Evolutionary conservation across 2,329 filamentous ascomycete genomes (phyloP).

Genomic region (Trichocomaceae sp.): DNA sequence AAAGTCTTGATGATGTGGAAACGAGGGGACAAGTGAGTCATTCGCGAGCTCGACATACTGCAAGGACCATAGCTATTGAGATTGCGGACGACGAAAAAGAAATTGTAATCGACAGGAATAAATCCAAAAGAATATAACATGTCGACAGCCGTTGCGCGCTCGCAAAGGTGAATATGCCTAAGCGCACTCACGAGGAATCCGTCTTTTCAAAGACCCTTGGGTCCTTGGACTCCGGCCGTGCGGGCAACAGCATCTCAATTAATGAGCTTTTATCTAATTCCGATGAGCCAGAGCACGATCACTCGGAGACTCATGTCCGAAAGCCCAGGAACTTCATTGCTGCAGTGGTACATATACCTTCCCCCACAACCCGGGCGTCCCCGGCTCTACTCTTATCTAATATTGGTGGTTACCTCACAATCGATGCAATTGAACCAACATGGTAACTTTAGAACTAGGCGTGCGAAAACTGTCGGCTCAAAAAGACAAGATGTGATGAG

Average conservation of each 20-base stretch:
- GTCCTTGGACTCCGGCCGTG: not conserved
- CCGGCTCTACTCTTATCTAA: not conserved
- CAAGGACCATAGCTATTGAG: not conserved
- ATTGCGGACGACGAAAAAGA: not conserved
- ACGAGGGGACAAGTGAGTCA: not conserved
- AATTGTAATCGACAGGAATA: not conserved
- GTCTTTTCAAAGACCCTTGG: conserved; percentile 8
- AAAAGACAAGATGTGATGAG: conserved; percentile 52
- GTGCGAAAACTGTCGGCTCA: conserved; percentile 48
- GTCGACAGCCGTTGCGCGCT: conserved; percentile 5
- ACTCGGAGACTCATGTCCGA: conserved; percentile 17
- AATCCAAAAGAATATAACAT: not conserved
- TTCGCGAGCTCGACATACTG: not conserved
- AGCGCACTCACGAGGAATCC: conserved; percentile 14
- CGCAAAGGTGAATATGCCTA: conserved; percentile 13
- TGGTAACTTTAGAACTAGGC: conserved; percentile 30
- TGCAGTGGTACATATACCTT: conserved; percentile 21
- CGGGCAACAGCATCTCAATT: conserved; percentile 16
- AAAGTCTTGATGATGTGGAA: not conserved
- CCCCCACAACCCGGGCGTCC: too few relatives aligned
- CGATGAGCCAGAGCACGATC: conserved; percentile 22
- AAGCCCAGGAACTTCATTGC: conserved; percentile 36
- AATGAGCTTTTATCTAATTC: conserved; percentile 31
- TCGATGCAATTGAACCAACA: not conserved
- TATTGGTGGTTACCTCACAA: not conserved